A percentile compares a stretch with the other conserved stretches of the same genome.
These are phyloP conservation scores for Delonix regia DNA, from an alignment of 306 rosid species.

Conservation along the genomic window DNA sequence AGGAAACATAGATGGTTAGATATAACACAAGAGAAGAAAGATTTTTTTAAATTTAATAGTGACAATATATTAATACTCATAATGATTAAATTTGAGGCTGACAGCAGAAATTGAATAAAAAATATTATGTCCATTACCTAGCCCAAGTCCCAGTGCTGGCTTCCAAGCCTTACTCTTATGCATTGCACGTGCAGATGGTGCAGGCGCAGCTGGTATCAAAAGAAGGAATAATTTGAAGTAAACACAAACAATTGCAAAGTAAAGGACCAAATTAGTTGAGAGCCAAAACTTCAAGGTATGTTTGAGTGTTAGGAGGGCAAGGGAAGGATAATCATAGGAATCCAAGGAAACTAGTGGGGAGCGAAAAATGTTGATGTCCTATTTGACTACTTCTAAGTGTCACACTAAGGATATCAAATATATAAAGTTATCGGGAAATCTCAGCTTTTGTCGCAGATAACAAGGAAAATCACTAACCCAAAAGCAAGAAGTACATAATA, in stretches of 20 bases:
- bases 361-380: not conserved
- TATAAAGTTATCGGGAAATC: not conserved
- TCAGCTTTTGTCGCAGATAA: not conserved
- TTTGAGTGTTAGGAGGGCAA: not conserved
- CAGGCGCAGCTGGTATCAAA: not conserved
- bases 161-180: not conserved
- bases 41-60: not conserved
- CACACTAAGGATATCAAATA: not conserved
- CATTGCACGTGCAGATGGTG: constrained; percentile 27
- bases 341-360: too few species aligned
- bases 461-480: not conserved
- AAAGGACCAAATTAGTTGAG: not conserved
- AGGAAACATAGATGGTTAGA: not conserved
- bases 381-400: not conserved
- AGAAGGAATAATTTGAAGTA: not conserved
- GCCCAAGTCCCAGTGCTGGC: constrained; percentile 54
- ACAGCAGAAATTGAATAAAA: not conserved
- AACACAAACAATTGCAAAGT: not conserved
- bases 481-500: not conserved
- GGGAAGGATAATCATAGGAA: too few species aligned
- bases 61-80: not conserved
- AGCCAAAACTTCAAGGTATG: not conserved
- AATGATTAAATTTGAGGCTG: not conserved
- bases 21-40: not conserved
- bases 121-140: constrained; percentile 45